A percentile compares a stretch with the other conserved stretches of the same genome.
These are phyloP conservation scores for Colletotrichum lupini DNA, from an alignment of 2,329 filamentous ascomycete genomes.

Conservation along the genomic window DNA sequence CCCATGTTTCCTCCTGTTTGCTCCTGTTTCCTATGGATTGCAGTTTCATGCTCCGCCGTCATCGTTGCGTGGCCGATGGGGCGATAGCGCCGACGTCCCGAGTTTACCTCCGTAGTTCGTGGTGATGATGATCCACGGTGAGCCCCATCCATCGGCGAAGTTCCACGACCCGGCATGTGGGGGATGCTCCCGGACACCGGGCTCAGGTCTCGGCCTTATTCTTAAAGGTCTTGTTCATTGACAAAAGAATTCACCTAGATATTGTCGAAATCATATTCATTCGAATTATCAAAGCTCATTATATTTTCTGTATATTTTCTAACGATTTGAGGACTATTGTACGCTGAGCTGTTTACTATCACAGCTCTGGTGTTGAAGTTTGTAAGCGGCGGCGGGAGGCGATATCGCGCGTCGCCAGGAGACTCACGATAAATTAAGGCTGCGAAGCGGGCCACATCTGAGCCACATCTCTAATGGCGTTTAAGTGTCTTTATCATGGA, in stretches of 20 bases:
- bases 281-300: neutral
- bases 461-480: neutral
- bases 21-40: neutral
- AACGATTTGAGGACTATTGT: neutral
- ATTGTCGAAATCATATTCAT: neutral
- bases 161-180: constrained; percentile 17
- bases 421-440: constrained; percentile 18
- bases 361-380: neutral
- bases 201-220: neutral
- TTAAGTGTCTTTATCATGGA: neutral
- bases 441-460: constrained; percentile 1
- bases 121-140: constrained; percentile 4
- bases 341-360: neutral
- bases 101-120: constrained; percentile 8
- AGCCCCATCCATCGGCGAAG: constrained; percentile 17
- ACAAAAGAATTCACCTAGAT: accelerated
- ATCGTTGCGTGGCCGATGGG: constrained; percentile 20
- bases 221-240: neutral
- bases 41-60: neutral
- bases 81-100: constrained; percentile 12
- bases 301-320: neutral
- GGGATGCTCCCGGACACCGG: neutral
- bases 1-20: neutral
- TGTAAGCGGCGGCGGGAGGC: neutral
- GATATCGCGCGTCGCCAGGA: neutral